Conservation (phyloP, 371 early-diverging fungal species). For the Rhizomucor pusillus region DNA sequence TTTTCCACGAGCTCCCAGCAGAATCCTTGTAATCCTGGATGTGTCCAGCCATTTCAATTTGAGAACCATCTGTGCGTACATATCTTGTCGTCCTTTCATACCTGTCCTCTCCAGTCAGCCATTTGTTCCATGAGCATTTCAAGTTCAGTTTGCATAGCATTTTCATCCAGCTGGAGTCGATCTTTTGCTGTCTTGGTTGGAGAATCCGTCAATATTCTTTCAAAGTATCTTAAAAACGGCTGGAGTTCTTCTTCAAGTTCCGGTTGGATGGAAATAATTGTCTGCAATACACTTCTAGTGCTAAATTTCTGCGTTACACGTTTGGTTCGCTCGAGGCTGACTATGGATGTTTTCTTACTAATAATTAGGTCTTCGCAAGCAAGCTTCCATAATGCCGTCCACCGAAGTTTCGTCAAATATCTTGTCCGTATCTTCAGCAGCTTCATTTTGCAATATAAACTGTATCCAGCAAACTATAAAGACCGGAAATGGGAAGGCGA, state of each 20-base stretch:
- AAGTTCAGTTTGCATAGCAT: too few species aligned
- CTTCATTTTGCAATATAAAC: not conserved
- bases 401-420: not conserved
- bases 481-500: not conserved
- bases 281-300: not conserved
- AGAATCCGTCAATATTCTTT: not conserved
- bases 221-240: not conserved
- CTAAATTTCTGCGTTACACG: not conserved
- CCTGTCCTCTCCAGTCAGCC: too few species aligned
- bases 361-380: not conserved
- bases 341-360: slow-evolving; percentile 1
- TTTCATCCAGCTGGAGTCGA: too few species aligned
- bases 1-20: too few species aligned
- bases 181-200: too few species aligned
- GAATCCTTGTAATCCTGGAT: too few species aligned
- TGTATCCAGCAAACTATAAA: not conserved
- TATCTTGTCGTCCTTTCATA: too few species aligned
- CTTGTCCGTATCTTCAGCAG: not conserved
- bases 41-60: too few species aligned
- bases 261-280: not conserved
- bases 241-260: not conserved
- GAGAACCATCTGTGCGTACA: too few species aligned
- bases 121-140: too few species aligned
- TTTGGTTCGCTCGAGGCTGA: not conserved
- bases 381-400: not conserved